phyloP scores from a whole-genome alignment of 208 protist genomes.

The Crithidia brevicula region DNA sequence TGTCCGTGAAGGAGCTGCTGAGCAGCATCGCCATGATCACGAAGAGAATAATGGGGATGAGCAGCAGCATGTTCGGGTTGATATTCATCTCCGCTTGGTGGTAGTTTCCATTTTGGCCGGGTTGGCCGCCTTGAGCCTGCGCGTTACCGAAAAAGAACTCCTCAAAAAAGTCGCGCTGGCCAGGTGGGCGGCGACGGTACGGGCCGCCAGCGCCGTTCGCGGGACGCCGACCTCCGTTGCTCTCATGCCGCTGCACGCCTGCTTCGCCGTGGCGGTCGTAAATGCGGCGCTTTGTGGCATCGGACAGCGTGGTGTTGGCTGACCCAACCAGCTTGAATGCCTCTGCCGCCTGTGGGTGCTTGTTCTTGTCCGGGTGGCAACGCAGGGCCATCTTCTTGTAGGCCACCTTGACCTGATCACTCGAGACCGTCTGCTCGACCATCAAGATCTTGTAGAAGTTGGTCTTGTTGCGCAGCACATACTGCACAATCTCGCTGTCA shows the following conservation, averaged over 20 bases:
- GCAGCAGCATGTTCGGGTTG: conserved; percentile 61
- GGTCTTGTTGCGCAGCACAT: conserved; percentile 72
- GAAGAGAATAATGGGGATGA: conserved; percentile 73
- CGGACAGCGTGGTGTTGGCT: conserved; percentile 73
- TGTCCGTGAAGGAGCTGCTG: conserved; percentile 61
- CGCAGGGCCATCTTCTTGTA: conserved; percentile 91
- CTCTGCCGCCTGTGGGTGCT: conserved; percentile 71
- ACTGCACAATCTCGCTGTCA: conserved; percentile 69
- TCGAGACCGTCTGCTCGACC: conserved; percentile 55
- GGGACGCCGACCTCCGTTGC: conserved; percentile 34
- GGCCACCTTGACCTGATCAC: conserved; percentile 74
- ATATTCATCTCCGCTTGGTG: conserved; percentile 51
- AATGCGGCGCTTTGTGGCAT: conserved; percentile 77
- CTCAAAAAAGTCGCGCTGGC: conserved; percentile 73
- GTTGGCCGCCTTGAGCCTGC: not conserved
- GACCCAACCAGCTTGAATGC: conserved; percentile 91
- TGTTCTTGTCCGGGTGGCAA: conserved; percentile 94
- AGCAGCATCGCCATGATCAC: conserved; percentile 76
- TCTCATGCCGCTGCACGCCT: conserved; percentile 87
- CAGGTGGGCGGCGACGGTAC: conserved; percentile 20
- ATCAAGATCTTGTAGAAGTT: conserved; percentile 89
- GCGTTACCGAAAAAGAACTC: conserved; percentile 70
- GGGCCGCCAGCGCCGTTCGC: conserved; percentile 19
- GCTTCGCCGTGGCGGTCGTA: conserved; percentile 84
- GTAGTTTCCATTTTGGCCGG: conserved; percentile 13